Evolutionary conservation across 345 rosid genomes (phyloP), one percentile per base, ranked within the genome.

Genomic region (Kandelia obovata): DNA sequence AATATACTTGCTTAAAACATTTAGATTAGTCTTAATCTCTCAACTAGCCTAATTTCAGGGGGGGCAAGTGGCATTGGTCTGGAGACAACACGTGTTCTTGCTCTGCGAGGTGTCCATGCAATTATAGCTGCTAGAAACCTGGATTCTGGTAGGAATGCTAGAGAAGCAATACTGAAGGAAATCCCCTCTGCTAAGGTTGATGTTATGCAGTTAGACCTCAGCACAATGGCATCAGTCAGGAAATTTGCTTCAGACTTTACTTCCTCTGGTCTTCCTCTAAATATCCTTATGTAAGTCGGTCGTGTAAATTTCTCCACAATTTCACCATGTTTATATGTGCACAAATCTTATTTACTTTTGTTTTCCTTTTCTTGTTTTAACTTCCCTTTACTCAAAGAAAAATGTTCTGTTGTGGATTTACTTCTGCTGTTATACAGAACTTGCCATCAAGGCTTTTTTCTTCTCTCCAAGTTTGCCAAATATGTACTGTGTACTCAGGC

Each of bases 151-250:
- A 51, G 21, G 64, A 53, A 20, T 15, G 79, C 62, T 0, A 71
- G 57, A 35, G 68, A 71, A 15, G 34, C 68, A 32, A 75, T 81
- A 20, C n/a, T 73, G 15, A 67, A 73, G 39, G 43, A 53, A n/a
- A 67, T 71, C 27, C 69, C 72, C 15, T 4, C 16, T 5, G 72
- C 72, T 11, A 66, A 76, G 27, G 37, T 76, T 66, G 75, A 76
- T 66, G 79, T 68, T 21, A 76, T 71, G 75, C 61, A 71, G 46
- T 49, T 71, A 53, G 75, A 71, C 8, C 75, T 71, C 37, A 56
- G 69, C 28, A 62, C 71, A 20, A 25, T 71, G 52, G 49, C 69
- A 30, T 71, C 79, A 5, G 69, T 71, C 1, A 32, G 65, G 15
- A 67, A 76, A 19, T 76, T 76, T 35, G 69, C 79, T 0, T 47